phyloP scores from a whole-genome alignment of 768 basidiomycete genomes.

The Lentinula sp. region DNA sequence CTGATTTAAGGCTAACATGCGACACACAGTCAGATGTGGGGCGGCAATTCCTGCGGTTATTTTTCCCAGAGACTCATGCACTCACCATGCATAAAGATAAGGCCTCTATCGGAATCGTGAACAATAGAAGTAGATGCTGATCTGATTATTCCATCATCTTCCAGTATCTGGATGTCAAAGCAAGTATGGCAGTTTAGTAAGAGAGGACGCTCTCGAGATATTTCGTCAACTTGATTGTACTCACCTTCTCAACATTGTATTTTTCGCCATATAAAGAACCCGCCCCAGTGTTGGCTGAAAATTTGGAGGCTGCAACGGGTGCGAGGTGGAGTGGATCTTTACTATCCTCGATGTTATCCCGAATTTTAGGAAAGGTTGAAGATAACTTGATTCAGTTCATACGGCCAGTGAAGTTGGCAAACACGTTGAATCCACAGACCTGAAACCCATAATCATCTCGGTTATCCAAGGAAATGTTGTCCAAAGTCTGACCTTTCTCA shows the following conservation, averaged over 20 bases:
- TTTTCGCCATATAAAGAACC: slow-evolving; percentile 55
- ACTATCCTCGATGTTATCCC: slow-evolving; percentile 29
- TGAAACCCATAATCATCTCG: slow-evolving; percentile 59
- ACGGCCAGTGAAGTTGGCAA: background rate
- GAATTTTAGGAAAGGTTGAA: slow-evolving; percentile 36
- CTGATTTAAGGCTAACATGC: background rate
- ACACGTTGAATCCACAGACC: slow-evolving; percentile 25
- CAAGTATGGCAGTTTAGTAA: background rate
- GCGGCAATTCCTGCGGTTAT: background rate
- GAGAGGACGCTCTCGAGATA: background rate
- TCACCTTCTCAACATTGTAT: slow-evolving; percentile 52
- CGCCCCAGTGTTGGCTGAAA: slow-evolving; percentile 47
- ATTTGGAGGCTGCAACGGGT: slow-evolving; percentile 42
- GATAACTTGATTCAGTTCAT: background rate
- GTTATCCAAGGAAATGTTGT: slow-evolving; percentile 57
- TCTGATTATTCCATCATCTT: slow-evolving; percentile 56
- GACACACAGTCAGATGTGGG: background rate
- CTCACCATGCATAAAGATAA: slow-evolving; percentile 57
- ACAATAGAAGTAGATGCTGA: slow-evolving; percentile 54
- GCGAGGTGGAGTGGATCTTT: slow-evolving; percentile 32
- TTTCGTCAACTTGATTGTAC: background rate
- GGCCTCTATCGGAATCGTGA: slow-evolving; percentile 44
- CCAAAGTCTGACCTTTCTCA: slow-evolving; percentile 39
- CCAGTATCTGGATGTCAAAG: slow-evolving; percentile 42
- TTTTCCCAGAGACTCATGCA: background rate